These are phyloP conservation scores for Leucocoprinus sp. DNA, from an alignment of 768 basidiomycete species.

Conservation along the genomic window DNA sequence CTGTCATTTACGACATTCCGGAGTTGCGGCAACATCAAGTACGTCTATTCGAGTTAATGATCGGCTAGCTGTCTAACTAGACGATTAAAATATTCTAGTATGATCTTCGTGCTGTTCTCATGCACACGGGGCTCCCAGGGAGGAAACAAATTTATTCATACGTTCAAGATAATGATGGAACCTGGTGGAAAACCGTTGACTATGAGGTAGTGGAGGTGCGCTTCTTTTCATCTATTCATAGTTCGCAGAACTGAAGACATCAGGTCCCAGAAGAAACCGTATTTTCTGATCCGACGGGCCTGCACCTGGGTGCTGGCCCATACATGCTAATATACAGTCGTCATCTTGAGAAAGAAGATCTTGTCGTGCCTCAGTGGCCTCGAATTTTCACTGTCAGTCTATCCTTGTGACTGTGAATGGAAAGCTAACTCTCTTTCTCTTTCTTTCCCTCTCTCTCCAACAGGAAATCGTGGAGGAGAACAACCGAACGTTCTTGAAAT, in stretches of 20 bases:
- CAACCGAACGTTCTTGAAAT: constrained; percentile 27
- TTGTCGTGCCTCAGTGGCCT: constrained; percentile 31
- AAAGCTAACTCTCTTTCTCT: background rate
- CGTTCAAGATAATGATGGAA: constrained; percentile 49
- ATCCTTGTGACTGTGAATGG: background rate
- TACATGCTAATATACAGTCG: constrained; percentile 68
- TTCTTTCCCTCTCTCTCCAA: background rate
- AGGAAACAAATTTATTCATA: constrained; percentile 76
- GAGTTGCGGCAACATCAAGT: constrained; percentile 59
- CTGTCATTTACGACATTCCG: constrained; percentile 47
- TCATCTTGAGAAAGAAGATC: constrained; percentile 27
- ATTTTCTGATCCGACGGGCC: constrained; percentile 57
- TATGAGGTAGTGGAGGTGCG: constrained; percentile 56
- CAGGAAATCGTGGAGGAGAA: constrained; percentile 27
- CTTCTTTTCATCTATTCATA: background rate
- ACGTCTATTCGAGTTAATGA: constrained; percentile 15
- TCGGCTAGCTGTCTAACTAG: background rate
- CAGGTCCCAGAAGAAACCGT: constrained; percentile 69
- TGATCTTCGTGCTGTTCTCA: constrained; percentile 69
- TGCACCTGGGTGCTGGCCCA: constrained; percentile 72
- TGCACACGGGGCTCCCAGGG: constrained; percentile 73
- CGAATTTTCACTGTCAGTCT: constrained; percentile 25
- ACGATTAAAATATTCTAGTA: constrained; percentile 39
- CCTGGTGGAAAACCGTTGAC: constrained; percentile 81
- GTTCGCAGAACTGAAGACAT: background rate